phyloP scores from a whole-genome alignment of 805 yeast species.

The Zygotorulaspora sp. region DNA sequence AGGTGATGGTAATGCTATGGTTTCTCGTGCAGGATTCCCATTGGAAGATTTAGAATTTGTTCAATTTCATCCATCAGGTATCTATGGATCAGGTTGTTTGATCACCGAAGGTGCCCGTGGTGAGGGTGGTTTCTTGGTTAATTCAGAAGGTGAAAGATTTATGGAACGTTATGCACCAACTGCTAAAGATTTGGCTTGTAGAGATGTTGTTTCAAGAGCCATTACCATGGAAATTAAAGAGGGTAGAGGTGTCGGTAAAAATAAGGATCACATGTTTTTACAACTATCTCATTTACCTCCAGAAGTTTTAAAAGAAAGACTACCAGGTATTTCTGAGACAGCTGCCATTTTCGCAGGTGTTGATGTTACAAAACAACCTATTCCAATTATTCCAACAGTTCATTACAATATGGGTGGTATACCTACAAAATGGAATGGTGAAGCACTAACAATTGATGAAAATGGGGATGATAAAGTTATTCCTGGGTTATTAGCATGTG shows the following conservation, averaged over 20 bases:
- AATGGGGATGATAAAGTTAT: constrained; percentile 86
- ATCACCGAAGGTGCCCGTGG: constrained; percentile 99
- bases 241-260: constrained; percentile 98
- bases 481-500: constrained; percentile 94
- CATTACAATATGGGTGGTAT: constrained; percentile 99
- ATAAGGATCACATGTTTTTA: constrained; percentile 89
- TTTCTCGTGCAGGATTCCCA: constrained; percentile 96
- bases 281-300: constrained; percentile 95
- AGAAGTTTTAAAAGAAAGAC: constrained; percentile 84
- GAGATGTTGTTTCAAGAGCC: constrained; percentile 98
- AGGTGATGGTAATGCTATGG: constrained; percentile 99
- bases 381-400: constrained; percentile 96
- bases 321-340: constrained; percentile 98
- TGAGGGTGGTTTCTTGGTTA: constrained; percentile 97
- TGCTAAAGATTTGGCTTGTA: constrained; percentile 96
- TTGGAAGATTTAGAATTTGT: constrained; percentile 95
- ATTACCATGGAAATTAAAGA: constrained; percentile 98
- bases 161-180: constrained; percentile 99
- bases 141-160: constrained; percentile 97
- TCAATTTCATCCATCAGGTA: constrained; percentile 99
- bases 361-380: constrained; percentile 98
- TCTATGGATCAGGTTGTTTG: constrained; percentile 97
- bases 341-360: constrained; percentile 99
- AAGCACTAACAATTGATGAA: constrained; percentile 73
- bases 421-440: constrained; percentile 97